Conservation (phyloP, 768 basidiomycete species). For the Tylopilus sp. region DNA sequence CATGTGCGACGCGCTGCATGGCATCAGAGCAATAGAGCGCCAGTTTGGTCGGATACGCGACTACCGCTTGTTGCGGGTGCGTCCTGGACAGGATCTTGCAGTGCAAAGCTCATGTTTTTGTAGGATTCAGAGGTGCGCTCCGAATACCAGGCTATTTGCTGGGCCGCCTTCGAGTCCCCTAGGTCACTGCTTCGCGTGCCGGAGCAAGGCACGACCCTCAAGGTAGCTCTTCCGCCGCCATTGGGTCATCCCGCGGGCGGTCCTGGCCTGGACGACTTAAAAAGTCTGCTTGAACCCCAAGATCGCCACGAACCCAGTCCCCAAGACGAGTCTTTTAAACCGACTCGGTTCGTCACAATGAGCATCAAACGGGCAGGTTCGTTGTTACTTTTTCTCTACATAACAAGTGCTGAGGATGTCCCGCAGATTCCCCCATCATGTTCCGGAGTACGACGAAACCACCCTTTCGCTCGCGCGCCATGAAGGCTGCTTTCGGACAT, state of each 20-base stretch:
- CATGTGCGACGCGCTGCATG: constrained; percentile 48
- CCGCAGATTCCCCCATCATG: constrained; percentile 15
- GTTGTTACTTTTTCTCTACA: constrained; percentile 4
- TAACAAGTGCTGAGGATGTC: not conserved
- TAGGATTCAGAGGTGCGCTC: constrained; percentile 48
- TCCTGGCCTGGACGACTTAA: constrained; percentile 31
- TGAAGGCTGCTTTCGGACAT: constrained; percentile 30
- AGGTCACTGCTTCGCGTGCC: constrained; percentile 38
- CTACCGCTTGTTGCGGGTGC: constrained; percentile 41
- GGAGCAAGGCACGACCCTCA: constrained; percentile 26
- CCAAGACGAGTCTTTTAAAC: not conserved
- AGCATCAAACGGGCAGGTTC: constrained; percentile 26
- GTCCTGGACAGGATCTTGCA: constrained; percentile 3
- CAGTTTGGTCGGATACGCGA: constrained; percentile 49
- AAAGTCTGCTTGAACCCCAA: constrained; percentile 23
- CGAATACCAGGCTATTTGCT: constrained; percentile 41
- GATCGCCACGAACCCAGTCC: constrained; percentile 1
- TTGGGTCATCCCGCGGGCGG: constrained; percentile 29
- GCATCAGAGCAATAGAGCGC: constrained; percentile 54
- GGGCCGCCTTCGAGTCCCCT: constrained; percentile 45
- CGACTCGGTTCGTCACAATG: constrained; percentile 12
- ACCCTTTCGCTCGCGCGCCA: constrained; percentile 26
- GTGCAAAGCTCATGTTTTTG: not conserved
- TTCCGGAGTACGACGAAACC: constrained; percentile 24
- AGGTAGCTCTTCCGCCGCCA: constrained; percentile 28